Conservation (phyloP, 2,329 filamentous ascomycete genomes). For the Allantophomopsis cytisporea region DNA sequence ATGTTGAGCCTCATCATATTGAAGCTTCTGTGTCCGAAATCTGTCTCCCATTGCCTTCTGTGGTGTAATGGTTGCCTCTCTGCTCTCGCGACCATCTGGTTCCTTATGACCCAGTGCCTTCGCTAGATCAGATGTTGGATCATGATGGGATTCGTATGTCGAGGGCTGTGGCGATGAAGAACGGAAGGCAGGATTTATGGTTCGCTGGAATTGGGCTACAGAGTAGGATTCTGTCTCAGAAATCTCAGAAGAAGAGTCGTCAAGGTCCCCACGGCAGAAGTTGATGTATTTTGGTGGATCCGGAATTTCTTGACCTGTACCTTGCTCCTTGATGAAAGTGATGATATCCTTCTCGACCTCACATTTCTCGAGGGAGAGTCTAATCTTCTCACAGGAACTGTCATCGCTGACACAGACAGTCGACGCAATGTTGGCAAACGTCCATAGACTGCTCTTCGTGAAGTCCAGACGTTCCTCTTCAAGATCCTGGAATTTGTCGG, state of each 20-base stretch:
- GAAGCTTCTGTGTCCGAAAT: conserved; percentile 5
- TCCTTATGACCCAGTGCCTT: conserved; percentile 52
- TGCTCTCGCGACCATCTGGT: conserved; percentile 26
- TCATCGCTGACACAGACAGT: conserved; percentile 98
- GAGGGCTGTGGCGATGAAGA: conserved; percentile 95
- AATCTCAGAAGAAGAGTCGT: conserved; percentile 68
- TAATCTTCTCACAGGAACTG: conserved; percentile 89
- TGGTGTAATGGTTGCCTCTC: conserved; percentile 34
- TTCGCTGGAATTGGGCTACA: conserved; percentile 88
- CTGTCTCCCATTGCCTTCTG: conserved; percentile 27
- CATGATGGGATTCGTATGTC: conserved; percentile 82
- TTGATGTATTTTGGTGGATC: conserved; percentile 98
- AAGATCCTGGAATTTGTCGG: conserved; percentile 97
- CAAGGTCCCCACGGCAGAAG: conserved; percentile 79
- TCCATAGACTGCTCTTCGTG: conserved; percentile 95
- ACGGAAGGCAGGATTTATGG: conserved; percentile 89
- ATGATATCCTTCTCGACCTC: conserved; percentile 94
- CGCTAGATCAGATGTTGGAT: conserved; percentile 63
- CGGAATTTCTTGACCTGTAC: conserved; percentile 94
- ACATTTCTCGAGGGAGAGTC: conserved; percentile 83
- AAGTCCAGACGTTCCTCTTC: conserved; percentile 96
- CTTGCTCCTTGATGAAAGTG: conserved; percentile 73
- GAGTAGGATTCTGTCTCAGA: conserved; percentile 86
- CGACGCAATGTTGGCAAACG: conserved; percentile 91
- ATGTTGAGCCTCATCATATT: conserved; percentile 31